Evolutionary conservation across 805 yeast species (phyloP), one percentile per base, ranked within the genome.

Genomic region (Saccharomycopsis capsularis): DNA sequence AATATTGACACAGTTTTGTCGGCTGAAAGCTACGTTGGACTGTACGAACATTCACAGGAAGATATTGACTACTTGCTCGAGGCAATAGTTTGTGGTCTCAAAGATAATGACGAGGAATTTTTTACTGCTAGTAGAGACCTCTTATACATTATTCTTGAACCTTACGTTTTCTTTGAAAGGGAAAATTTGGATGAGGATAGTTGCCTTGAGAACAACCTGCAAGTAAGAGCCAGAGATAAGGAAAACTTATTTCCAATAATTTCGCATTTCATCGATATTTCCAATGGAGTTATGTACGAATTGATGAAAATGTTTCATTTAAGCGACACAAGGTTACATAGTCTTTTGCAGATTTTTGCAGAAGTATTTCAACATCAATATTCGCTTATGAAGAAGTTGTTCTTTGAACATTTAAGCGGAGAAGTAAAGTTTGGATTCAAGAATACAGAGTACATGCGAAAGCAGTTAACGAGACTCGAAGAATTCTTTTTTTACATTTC

Each of bases 1-100:
- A 9, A 9, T 29, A 16, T 13, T 13, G 38, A 16, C 18, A 16
- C 15, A 5, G 7, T 6, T 9, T 5, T 13, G 13, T 9, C 18
- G 15, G 38, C 15, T 6, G 44, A 23, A 6, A 25, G 7, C 15
- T 5, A 6, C 4, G 41, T 18, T 9, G 9, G 25, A 9, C 18
- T 15, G 32, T 16, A 7, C 30, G 42, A n/a, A 6, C 13, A 27
- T 9, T n/a, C n/a, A n/a, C 18, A 16, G n/a, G 36, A 16, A 6
- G 22, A 18, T 5, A n/a, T 42, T 6, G 27, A 34, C 7, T 3
- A 19, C 22, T 29, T 46, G 25, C 34, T 46, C n/a, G 35, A 40
- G 6, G 44, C 44, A 4, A 40, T 46, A 7, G n/a, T 32, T 30
- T 46, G 49, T 21, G 49, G 49, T 19, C 24, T 46, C 16, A 19